Evolutionary conservation across 2,329 filamentous ascomycete genomes (phyloP).

Genomic region (Cladorrhinum sp.): DNA sequence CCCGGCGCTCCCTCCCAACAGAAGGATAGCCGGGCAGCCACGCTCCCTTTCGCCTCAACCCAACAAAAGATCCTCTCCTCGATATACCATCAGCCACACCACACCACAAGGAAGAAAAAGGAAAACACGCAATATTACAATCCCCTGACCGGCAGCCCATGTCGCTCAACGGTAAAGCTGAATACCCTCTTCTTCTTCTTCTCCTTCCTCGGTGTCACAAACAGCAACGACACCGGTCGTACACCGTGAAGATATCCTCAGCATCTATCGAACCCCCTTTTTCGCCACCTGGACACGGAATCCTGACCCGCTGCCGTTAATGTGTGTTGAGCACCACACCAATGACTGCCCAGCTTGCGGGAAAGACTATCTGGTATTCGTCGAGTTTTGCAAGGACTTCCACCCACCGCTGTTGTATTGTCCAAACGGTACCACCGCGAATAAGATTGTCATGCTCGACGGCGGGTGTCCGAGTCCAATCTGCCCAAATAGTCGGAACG

Average conservation of each 20-base stretch:
- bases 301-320: constrained; percentile 38
- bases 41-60: neutral
- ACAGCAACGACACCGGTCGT: neutral
- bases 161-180: neutral
- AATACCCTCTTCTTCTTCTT: neutral
- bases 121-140: neutral
- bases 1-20: constrained; percentile 7
- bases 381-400: constrained; percentile 53
- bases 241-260: constrained; percentile 1
- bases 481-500: constrained; percentile 56
- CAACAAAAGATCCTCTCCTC: neutral
- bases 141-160: constrained; percentile 4
- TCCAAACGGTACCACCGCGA: constrained; percentile 41
- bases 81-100: neutral
- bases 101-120: neutral
- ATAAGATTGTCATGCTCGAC: constrained; percentile 47
- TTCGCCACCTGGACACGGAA: constrained; percentile 4
- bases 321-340: constrained; percentile 57
- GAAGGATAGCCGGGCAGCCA: neutral
- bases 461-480: constrained; percentile 57
- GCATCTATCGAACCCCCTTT: neutral
- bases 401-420: constrained; percentile 49
- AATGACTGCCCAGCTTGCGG: constrained; percentile 56
- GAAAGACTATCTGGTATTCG: constrained; percentile 57
- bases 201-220: neutral